Evolutionary conservation across 768 basidiomycete species (phyloP).

Genomic region (Pleurotus sapidus): DNA sequence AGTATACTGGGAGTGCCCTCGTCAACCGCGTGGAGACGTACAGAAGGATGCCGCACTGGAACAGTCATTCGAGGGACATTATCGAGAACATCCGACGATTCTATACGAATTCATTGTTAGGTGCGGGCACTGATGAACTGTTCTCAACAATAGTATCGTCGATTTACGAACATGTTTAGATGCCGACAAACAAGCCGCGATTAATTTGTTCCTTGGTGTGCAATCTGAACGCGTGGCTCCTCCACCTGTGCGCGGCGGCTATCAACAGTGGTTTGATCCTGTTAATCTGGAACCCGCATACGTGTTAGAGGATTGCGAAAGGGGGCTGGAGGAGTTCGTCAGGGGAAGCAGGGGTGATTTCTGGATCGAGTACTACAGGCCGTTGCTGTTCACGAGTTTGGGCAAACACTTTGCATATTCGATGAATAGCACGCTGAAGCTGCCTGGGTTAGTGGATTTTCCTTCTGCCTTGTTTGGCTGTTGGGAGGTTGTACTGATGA

Average conservation of each 20-base stretch:
- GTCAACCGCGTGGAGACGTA: constrained; percentile 97
- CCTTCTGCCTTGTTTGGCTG: background rate
- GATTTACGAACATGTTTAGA: constrained; percentile 41
- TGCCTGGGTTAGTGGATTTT: constrained; percentile 60
- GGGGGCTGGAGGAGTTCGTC: constrained; percentile 59
- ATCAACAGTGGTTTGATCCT: constrained; percentile 84
- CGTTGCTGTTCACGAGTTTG: constrained; percentile 77
- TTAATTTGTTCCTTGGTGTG: constrained; percentile 94
- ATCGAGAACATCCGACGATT: constrained; percentile 94
- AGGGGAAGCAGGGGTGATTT: constrained; percentile 59
- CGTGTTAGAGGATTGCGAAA: constrained; percentile 59
- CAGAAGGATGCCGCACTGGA: constrained; percentile 94
- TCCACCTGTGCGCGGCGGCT: constrained; percentile 61
- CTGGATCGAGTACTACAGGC: constrained; percentile 89
- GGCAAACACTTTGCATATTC: constrained; percentile 89
- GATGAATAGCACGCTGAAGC: constrained; percentile 87
- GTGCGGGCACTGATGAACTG: constrained; percentile 29
- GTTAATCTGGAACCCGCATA: constrained; percentile 70
- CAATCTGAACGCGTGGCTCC: constrained; percentile 48
- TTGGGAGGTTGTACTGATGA: background rate
- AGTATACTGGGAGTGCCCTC: constrained; percentile 95
- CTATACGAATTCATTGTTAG: constrained; percentile 90
- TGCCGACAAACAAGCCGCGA: constrained; percentile 95
- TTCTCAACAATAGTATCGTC: too few relatives aligned
- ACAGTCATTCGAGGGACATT: constrained; percentile 93